Percentiles rank a stretch among this genome's conserved stretches.
Evolutionary conservation across 2,329 filamentous ascomycete species (phyloP).

Genomic region (Aspergillus bombycis): DNA sequence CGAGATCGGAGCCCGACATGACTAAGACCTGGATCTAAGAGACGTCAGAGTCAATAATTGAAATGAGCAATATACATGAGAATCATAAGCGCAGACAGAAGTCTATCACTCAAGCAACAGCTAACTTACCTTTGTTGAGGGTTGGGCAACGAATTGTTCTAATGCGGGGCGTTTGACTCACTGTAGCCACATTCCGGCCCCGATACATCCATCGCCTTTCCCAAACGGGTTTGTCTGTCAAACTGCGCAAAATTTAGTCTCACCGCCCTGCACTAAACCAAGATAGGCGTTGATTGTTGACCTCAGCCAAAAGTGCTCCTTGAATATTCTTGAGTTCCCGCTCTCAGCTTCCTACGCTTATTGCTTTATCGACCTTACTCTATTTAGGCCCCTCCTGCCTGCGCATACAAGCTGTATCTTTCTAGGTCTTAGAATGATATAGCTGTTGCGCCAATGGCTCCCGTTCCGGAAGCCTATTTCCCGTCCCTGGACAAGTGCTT

Average conservation of each 20-base stretch:
- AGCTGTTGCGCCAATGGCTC: constrained; percentile 62
- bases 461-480: constrained; percentile 74
- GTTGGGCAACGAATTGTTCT: background rate
- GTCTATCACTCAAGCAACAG: background rate
- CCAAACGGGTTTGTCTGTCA: constrained; percentile 18
- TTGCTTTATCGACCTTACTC: constrained; percentile 11
- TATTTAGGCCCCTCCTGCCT: constrained; percentile 8
- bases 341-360: constrained; percentile 24
- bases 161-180: constrained; percentile 6
- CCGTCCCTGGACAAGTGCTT: constrained; percentile 85
- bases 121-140: background rate
- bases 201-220: constrained; percentile 14
- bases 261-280: constrained; percentile 40
- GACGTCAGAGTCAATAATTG: background rate
- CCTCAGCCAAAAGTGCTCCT: constrained; percentile 31
- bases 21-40: constrained; percentile 41
- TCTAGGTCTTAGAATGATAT: constrained; percentile 43
- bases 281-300: constrained; percentile 44
- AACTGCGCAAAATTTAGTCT: constrained; percentile 26
- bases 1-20: constrained; percentile 49
- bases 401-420: constrained; percentile 15
- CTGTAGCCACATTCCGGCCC: constrained; percentile 8
- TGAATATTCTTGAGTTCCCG: constrained; percentile 35
- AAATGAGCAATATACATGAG: background rate
- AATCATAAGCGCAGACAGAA: background rate